Evolutionary conservation across 1,139 yeast genomes (phyloP).

Genomic region (Zygosaccharomyces pseudobailii): DNA sequence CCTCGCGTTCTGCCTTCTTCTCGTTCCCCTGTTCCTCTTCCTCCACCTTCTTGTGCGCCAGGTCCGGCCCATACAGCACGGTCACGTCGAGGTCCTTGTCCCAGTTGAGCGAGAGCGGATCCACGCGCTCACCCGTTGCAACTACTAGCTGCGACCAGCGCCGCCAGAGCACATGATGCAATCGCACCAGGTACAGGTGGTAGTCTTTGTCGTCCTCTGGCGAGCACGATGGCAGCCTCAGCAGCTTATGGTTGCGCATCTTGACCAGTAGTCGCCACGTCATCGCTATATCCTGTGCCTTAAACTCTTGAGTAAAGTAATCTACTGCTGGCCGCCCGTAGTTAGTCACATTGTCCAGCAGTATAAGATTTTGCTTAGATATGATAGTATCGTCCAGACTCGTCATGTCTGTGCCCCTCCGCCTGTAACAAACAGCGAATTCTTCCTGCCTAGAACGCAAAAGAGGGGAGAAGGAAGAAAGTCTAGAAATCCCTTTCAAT

Average conservation of each 20-base stretch:
- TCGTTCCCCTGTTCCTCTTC: constrained; percentile 1
- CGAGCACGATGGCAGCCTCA: constrained; percentile 32
- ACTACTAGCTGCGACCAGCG: constrained; percentile 29
- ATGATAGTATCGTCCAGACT: constrained; percentile 30
- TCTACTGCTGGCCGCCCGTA: constrained; percentile 29
- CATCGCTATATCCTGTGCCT: constrained; percentile 15
- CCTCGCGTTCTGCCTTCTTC: neutral
- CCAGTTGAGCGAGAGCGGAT: constrained; percentile 32
- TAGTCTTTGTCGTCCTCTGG: constrained; percentile 29
- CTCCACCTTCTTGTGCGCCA: constrained; percentile 6
- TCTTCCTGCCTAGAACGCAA: too few relatives aligned
- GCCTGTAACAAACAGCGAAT: too few relatives aligned
- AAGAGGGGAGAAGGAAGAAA: too few relatives aligned
- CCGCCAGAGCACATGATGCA: constrained; percentile 33
- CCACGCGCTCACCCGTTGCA: constrained; percentile 16
- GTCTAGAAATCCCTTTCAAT: neutral
- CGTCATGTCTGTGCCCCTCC: constrained; percentile 13
- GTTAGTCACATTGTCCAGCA: constrained; percentile 32
- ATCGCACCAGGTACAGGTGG: constrained; percentile 26
- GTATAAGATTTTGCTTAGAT: constrained; percentile 26
- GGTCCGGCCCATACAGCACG: constrained; percentile 32
- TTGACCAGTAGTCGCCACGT: constrained; percentile 27
- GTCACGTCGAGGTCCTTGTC: constrained; percentile 32
- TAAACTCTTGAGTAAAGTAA: constrained; percentile 26
- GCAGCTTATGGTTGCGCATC: constrained; percentile 28